Percentiles rank a stretch among this genome's conserved stretches.
These are phyloP conservation scores for Solanum pinnatisectum DNA, from an alignment of 257 asterid species.

Conservation along the genomic window DNA sequence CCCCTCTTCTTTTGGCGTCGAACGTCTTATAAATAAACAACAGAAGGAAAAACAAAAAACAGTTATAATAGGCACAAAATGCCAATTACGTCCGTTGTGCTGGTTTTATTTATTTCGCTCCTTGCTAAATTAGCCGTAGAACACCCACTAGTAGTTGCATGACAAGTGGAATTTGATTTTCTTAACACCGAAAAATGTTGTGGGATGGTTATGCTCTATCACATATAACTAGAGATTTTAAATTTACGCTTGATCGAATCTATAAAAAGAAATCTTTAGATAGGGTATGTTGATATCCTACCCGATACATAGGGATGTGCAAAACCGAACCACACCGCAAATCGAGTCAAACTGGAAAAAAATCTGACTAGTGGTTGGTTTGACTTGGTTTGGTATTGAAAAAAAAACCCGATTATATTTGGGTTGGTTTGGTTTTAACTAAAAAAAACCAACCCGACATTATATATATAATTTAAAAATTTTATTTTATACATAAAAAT, in stretches of 20 bases:
- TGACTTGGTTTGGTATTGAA: too few relatives aligned
- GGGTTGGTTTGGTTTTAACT: too few relatives aligned
- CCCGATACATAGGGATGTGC: not conserved
- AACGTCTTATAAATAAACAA: not conserved
- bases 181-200: not conserved
- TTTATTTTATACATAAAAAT: too few relatives aligned
- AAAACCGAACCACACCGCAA: too few relatives aligned
- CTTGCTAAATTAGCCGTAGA: slow-evolving; percentile 3
- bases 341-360: too few relatives aligned
- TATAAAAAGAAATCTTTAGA: not conserved
- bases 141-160: not conserved
- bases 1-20: not conserved
- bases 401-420: too few relatives aligned
- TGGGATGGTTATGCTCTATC: not conserved
- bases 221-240: not conserved
- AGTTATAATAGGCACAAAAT: not conserved
- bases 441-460: too few relatives aligned
- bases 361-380: too few relatives aligned
- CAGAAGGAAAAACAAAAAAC: not conserved
- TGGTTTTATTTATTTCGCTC: not conserved
- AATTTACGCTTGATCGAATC: not conserved
- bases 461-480: too few relatives aligned
- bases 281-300: not conserved
- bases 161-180: not conserved
- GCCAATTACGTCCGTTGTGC: not conserved